Evolutionary conservation across 805 yeast genomes (phyloP), one percentile per base, ranked within the genome.

Genomic region (Lipomyces anomalus): DNA sequence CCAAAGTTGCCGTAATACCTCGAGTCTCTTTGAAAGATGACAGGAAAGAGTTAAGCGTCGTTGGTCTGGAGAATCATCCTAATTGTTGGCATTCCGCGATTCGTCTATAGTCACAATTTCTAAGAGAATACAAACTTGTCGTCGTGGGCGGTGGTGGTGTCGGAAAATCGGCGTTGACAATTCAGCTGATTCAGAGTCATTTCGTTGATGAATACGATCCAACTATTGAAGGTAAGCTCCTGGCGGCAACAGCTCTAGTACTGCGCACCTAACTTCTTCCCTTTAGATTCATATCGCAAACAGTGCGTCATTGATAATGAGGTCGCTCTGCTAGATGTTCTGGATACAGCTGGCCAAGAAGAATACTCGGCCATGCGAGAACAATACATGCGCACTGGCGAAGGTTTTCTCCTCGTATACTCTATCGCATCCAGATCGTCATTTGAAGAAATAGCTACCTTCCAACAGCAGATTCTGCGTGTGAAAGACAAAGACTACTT

Each of bases 81-180:
- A n/a, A n/a, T n/a, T n/a, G n/a, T n/a, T n/a, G n/a, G n/a, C n/a
- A n/a, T n/a, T n/a, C n/a, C n/a, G n/a, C n/a, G n/a, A 20, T 16
- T 13, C 4, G 22, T 4, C 13, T 23, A 18, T 26, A 50, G 55
- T 23, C 51, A n/a, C 67, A 40, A 53, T 67, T 50, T 40, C 84
- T 28, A 82, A 84, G 22, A 79, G 83, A 40, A 66, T 90, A 81
- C 65, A 88, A 94, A 63, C 69, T 92, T 48, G 98, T 92, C 3
- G 97, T 90, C 37, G 96, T 90, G 46, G 98, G 97, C 46, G 97
- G 97, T 33, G 97, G 97, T 62, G 97, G 96, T 68, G 98, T 92
- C 45, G 98, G 98, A 68, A 92, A 92, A 66, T 83, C 95, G 21
- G 97, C 98, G 4, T 71, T 92, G 53, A 92, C 98, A 22, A 92